Conservation (phyloP, 1,284 basidiomycete genomes). For the Singerocomus inundabilis region DNA sequence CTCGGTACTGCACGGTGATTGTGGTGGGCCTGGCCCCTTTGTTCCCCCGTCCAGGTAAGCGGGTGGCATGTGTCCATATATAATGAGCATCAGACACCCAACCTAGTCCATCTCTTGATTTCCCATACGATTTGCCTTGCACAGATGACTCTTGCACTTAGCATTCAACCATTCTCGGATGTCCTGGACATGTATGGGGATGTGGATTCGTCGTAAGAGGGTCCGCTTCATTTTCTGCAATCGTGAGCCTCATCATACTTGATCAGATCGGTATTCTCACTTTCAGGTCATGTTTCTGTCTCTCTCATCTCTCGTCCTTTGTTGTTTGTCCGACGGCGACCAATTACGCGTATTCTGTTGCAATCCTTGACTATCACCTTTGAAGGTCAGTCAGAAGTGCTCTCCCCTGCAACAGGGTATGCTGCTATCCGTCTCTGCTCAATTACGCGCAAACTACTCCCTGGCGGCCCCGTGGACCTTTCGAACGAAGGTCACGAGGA, state of each 20-base stretch:
- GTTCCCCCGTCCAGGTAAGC: constrained; percentile 23
- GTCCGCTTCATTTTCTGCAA: not conserved
- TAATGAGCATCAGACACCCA: constrained; percentile 17
- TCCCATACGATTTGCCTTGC: constrained; percentile 14
- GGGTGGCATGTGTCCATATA: constrained; percentile 29
- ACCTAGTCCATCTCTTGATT: constrained; percentile 4
- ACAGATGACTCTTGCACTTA: constrained; percentile 60
- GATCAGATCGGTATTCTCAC: constrained; percentile 67
- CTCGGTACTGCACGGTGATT: constrained; percentile 2
- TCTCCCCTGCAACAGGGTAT: constrained; percentile 60
- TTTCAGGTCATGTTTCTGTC: constrained; percentile 70
- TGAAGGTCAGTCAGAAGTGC: constrained; percentile 72
- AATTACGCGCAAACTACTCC: constrained; percentile 60
- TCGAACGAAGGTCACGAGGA: constrained; percentile 61
- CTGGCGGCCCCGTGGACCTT: constrained; percentile 53
- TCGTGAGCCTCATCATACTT: constrained; percentile 6
- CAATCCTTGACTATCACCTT: constrained; percentile 69
- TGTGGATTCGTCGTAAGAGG: constrained; percentile 61
- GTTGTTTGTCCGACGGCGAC: constrained; percentile 48
- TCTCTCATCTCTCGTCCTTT: constrained; percentile 50
- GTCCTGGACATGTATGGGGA: constrained; percentile 66
- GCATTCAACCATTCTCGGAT: constrained; percentile 54
- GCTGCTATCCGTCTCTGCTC: constrained; percentile 61
- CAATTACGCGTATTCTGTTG: constrained; percentile 49
- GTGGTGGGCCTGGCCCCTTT: constrained; percentile 14